Conservation (phyloP, 345 rosid species). For the Lumnitzera racemosa region DNA sequence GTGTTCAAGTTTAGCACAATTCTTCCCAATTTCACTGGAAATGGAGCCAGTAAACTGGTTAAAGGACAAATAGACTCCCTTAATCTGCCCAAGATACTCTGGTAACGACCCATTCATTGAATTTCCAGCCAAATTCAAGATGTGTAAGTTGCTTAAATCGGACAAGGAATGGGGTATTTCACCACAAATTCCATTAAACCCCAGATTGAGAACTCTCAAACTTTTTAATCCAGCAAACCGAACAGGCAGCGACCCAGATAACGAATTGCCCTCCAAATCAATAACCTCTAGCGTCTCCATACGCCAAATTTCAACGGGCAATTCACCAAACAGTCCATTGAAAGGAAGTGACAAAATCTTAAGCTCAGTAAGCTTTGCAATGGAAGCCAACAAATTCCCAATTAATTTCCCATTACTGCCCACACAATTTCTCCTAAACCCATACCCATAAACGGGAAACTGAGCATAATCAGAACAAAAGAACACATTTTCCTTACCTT, state of each 20-base stretch:
- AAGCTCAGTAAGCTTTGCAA: constrained; percentile 53
- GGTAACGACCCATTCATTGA: constrained; percentile 67
- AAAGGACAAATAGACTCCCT: constrained; percentile 52
- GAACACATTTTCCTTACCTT: constrained; percentile 38
- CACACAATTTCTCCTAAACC: constrained; percentile 52
- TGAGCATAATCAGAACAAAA: constrained; percentile 45
- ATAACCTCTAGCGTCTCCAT: constrained; percentile 77
- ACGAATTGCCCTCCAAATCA: constrained; percentile 77
- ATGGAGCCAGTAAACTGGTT: constrained; percentile 52
- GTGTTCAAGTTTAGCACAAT: constrained; percentile 67
- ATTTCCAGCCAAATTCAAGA: constrained; percentile 73
- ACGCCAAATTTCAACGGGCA: constrained; percentile 66
- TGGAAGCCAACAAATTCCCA: constrained; percentile 46
- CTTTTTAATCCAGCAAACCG: constrained; percentile 37
- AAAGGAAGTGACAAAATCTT: constrained; percentile 75
- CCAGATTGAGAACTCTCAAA: constrained; percentile 69
- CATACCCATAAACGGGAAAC: constrained; percentile 69
- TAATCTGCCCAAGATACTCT: constrained; percentile 51
- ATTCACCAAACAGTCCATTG: constrained; percentile 54
- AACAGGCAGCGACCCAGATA: constrained; percentile 45
- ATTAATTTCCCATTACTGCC: constrained; percentile 40
- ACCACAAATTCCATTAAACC: constrained; percentile 60
- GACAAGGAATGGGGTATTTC: constrained; percentile 47
- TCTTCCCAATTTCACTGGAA: constrained; percentile 54
- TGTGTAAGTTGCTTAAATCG: constrained; percentile 32